Conservation (phyloP, 768 basidiomycete species). For the Leccinum fibrillosum region DNA sequence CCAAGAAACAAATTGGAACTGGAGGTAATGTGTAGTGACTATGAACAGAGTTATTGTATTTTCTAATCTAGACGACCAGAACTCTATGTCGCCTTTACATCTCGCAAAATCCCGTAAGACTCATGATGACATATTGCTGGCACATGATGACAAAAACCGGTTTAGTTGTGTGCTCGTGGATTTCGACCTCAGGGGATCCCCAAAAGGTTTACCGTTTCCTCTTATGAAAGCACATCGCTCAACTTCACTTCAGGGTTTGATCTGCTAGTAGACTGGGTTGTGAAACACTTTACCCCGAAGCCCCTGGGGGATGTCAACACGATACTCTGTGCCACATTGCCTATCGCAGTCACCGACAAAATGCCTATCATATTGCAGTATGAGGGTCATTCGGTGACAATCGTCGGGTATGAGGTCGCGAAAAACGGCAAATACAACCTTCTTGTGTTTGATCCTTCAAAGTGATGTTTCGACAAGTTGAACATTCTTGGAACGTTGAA, state of each 20-base stretch:
- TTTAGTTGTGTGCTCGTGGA: slow-evolving; percentile 62
- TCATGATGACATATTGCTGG: not conserved
- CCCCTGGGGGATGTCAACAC: slow-evolving; percentile 45
- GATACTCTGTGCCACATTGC: slow-evolving; percentile 45
- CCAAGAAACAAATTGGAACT: slow-evolving; percentile 78
- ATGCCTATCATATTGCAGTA: slow-evolving; percentile 86
- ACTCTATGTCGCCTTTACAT: slow-evolving; percentile 75
- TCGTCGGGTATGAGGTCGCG: slow-evolving; percentile 78
- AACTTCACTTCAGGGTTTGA: slow-evolving; percentile 36
- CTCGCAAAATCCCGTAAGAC: slow-evolving; percentile 77
- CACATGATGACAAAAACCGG: not conserved
- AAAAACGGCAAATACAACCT: slow-evolving; percentile 58
- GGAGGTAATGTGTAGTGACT: slow-evolving; percentile 45
- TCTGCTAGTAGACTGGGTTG: slow-evolving; percentile 67
- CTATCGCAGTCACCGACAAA: slow-evolving; percentile 55
- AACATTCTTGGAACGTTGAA: not conserved
- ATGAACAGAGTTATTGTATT: not conserved
- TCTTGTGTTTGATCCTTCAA: slow-evolving; percentile 75
- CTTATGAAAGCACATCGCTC: not conserved
- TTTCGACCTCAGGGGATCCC: slow-evolving; percentile 47
- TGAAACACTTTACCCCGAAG: slow-evolving; percentile 60
- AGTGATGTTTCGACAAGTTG: slow-evolving; percentile 36
- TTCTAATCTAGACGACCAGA: slow-evolving; percentile 40
- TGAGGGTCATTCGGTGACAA: slow-evolving; percentile 80
- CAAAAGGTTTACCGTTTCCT: slow-evolving; percentile 37